Conservation (phyloP, 257 asterid species). For the Knoxia roxburghii region DNA sequence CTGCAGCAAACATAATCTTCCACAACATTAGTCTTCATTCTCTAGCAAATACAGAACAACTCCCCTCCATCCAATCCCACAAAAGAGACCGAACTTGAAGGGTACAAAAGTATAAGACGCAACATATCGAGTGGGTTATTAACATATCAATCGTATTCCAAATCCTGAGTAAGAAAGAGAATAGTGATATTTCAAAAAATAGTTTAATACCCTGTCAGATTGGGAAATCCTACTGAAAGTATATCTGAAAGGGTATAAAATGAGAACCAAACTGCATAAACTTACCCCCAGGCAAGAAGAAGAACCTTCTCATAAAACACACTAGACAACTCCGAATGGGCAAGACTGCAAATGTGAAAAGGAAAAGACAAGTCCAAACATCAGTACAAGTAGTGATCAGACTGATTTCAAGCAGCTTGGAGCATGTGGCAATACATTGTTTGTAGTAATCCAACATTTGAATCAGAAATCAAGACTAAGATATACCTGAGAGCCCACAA, state of each 20-base stretch:
- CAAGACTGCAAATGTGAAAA: slow-evolving; percentile 59
- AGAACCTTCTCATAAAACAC: slow-evolving; percentile 97
- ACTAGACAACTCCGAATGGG: slow-evolving; percentile 83
- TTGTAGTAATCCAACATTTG: background rate
- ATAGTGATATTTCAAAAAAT: background rate
- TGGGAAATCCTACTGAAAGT: background rate
- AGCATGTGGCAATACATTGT: background rate
- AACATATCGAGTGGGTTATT: background rate
- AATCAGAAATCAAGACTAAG: background rate
- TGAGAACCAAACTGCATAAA: slow-evolving; percentile 13
- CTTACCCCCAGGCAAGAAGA: slow-evolving; percentile 96
- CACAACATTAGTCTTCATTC: background rate
- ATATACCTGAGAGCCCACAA: slow-evolving; percentile 98
- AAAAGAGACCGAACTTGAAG: background rate
- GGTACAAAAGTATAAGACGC: background rate
- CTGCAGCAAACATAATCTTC: slow-evolving; percentile 32
- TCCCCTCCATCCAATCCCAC: background rate
- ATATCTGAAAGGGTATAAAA: background rate
- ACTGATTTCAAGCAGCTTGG: background rate
- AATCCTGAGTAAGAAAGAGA: background rate
- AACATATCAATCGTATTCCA: too few relatives aligned
- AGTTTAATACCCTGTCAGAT: background rate
- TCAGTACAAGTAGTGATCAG: background rate
- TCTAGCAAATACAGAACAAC: background rate
- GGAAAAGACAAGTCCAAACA: background rate